Base-by-base conservation (phyloP, 2,329 filamentous ascomycete genomes). In the Fusarium bulbicola region DNA sequence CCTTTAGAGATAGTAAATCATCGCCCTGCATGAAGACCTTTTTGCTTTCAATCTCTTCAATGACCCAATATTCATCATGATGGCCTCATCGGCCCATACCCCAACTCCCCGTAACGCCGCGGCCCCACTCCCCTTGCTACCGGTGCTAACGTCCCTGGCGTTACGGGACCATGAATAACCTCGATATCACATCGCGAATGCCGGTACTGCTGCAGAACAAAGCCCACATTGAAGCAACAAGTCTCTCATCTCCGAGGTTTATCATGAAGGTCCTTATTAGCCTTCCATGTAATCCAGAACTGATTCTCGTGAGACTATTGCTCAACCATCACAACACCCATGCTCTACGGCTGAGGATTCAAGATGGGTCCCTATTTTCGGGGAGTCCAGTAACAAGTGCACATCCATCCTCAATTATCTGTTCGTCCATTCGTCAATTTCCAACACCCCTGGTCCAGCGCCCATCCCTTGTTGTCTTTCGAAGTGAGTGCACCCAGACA, bases 101-200 rank as follows among this genome's bases (percentile, higher is more conserved):
- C 8, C 52, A 74, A 74, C 71, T 74, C 71, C 71, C 71, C 67
- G 70, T 63, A 37, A 24, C 42, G 46, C 54, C 20, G 20, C 50
- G 46, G 71, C 60, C 71, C 68, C 71, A 72, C 72, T 63, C 62
- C 47, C 59, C 72, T 46, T 24, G 50, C 57, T 69, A 62, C 53
- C 46, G 50, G 37, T 63, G 28, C 24, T 68, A 68, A 69, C 28
- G 58, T 64, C 39, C 53, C 59, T 40, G 60, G 24, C 37, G 37
- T 18, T 28, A 26, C 37, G 30, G 47, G 32, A 62, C 60, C 36
- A 30, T 32, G 12, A 43, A 62, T 30, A 26, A 58, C 28, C 30
- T 28, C 20, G 26, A n/a, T 54, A 54, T 37, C 32, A n/a, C 34
- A 40, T 28, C 24, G 34, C 20, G 34, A 40, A 40, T 40, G 36